Base-by-base conservation (phyloP, 176 grass and related monocot genomes). In the Oryza australiensis region DNA sequence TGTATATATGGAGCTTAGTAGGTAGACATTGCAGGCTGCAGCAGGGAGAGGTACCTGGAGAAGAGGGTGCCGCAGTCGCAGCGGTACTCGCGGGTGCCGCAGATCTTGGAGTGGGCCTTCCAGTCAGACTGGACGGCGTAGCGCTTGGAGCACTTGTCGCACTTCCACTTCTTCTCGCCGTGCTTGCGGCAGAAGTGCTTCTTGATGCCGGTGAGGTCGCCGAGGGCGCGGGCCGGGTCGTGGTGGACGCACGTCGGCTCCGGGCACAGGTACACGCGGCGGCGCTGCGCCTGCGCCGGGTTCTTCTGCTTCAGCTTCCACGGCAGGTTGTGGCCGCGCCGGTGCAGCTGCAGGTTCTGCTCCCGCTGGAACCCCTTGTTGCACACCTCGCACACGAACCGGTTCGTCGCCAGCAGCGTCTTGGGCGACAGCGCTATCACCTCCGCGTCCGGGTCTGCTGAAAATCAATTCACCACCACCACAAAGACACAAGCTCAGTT, bases 111-210 rank as follows among this genome's bases (percentile, higher is more conserved):
- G 80, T 99, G 97, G 4, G 97, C 97, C 93, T 99, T 99, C 89
- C 89, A 93, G 89, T 99, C 97, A 1, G 97, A 99, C 80, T 96
- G 97, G 3, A 99, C 97, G 45, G 97, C 97, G 81, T 99, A 99
- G 81, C 91, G 87, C 91, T 99, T 99, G 64, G 93, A 84, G 91
- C 97, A 99, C 87, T 99, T 99, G 33, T 96, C 97, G 27, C 97
- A 99, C 89, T 99, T 99, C 97, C 97, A 99, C 83, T 92, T 99
- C 91, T 99, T 99, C 93, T 99, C 97, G 41, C 97, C 97, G 67
- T 99, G 97, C 87, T 99, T 99, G 78, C 97, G 93, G 88, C 89
- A 99, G 76, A 99, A 99, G 80, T 99, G 97, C 93, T 99, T 99
- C 84, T 99, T 99, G 89, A 99, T 96, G 20, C 97, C 97, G 10